Evolutionary conservation across 1,284 basidiomycete genomes (phyloP).

Genomic region (Leccinum subrobustum): DNA sequence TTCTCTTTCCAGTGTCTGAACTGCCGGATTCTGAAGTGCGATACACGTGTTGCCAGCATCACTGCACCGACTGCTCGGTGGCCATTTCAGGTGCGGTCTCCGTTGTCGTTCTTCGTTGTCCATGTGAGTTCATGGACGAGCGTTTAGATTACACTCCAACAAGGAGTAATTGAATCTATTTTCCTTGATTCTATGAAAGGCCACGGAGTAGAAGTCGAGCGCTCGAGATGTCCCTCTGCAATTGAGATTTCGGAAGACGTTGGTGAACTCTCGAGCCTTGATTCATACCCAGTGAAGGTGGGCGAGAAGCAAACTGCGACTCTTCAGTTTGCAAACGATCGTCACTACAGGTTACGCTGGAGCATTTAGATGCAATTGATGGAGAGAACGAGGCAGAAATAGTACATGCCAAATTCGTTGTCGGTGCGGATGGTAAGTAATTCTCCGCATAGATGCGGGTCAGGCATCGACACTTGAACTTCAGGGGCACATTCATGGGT

Average conservation of each 20-base stretch:
- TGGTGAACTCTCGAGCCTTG: constrained; percentile 40
- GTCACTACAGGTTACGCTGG: constrained; percentile 38
- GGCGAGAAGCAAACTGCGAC: not conserved
- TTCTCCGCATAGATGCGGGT: not conserved
- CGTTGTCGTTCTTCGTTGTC: not conserved
- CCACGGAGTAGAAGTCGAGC: constrained; percentile 52
- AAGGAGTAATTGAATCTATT: constrained; percentile 68
- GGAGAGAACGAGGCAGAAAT: constrained; percentile 19
- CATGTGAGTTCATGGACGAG: not conserved
- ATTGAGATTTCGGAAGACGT: constrained; percentile 49
- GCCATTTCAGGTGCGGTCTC: constrained; percentile 54
- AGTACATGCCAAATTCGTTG: constrained; percentile 49
- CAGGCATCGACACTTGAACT: not conserved
- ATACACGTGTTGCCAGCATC: constrained; percentile 54
- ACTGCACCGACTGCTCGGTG: constrained; percentile 59
- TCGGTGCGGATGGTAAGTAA: constrained; percentile 55
- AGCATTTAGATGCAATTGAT: constrained; percentile 10
- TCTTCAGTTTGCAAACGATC: not conserved
- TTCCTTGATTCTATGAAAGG: constrained; percentile 59
- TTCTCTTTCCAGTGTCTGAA: no score
- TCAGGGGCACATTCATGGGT: constrained; percentile 79
- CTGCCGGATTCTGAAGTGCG: no score
- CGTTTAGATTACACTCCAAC: constrained; percentile 60
- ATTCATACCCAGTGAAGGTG: constrained; percentile 56
- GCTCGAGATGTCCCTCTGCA: constrained; percentile 53